phyloP scores from a whole-genome alignment of 2,329 filamentous ascomycete species.

The Monosporascus sp. region DNA sequence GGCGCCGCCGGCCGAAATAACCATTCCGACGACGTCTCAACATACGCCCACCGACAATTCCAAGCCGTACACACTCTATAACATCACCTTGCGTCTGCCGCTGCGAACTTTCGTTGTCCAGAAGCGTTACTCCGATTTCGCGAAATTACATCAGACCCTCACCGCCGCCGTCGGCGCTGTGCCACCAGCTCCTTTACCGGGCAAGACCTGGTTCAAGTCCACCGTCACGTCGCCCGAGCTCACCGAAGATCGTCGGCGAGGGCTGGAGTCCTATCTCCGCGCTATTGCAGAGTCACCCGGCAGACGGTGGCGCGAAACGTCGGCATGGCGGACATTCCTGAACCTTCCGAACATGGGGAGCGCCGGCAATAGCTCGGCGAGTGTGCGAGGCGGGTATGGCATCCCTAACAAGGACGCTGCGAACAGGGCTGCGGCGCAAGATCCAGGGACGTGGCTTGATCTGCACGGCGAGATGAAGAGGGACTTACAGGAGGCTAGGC shows the following conservation, averaged over 20 bases:
- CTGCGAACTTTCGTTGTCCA: slow-evolving; percentile 69
- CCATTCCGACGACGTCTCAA: slow-evolving; percentile 60
- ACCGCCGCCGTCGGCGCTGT: slow-evolving; percentile 52
- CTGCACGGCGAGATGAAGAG: slow-evolving; percentile 68
- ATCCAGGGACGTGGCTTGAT: slow-evolving; percentile 70
- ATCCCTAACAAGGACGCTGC: slow-evolving; percentile 26
- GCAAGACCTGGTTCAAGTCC: slow-evolving; percentile 71
- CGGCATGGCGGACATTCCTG: slow-evolving; percentile 67
- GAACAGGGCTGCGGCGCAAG: slow-evolving; percentile 40
- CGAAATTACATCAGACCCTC: slow-evolving; percentile 58
- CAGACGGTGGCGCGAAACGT: slow-evolving; percentile 67
- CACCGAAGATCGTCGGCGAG: slow-evolving; percentile 63
- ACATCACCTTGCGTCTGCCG: slow-evolving; percentile 70
- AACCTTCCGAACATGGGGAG: slow-evolving; percentile 55
- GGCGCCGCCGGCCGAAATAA: slow-evolving; percentile 62
- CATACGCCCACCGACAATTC: slow-evolving; percentile 41
- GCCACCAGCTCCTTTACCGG: slow-evolving; percentile 63
- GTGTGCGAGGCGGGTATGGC: slow-evolving; percentile 36
- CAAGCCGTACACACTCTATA: slow-evolving; percentile 72
- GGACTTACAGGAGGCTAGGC: slow-evolving; percentile 60
- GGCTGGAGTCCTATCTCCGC: slow-evolving; percentile 66
- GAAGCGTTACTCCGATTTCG: slow-evolving; percentile 81
- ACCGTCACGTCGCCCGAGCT: slow-evolving; percentile 65
- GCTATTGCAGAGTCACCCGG: slow-evolving; percentile 70
- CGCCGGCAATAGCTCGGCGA: slow-evolving; percentile 41